Evolutionary conservation across 2,329 filamentous ascomycete species (phyloP).

Genomic region (Endoconidiophora laricicola): DNA sequence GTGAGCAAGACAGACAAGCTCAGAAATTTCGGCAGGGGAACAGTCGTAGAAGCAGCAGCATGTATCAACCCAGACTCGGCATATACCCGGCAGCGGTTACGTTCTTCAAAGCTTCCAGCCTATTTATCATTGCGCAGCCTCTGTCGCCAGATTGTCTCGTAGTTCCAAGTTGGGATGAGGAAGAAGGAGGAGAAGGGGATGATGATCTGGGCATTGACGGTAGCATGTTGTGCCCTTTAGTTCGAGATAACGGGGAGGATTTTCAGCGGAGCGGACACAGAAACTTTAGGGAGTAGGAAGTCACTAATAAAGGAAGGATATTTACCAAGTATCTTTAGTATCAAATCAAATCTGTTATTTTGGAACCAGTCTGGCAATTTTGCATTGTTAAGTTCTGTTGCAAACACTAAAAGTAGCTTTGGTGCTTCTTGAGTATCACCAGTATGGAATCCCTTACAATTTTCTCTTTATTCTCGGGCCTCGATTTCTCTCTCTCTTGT

Average conservation of each 20-base stretch:
- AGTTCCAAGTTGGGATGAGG: conserved; percentile 3
- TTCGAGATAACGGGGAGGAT: neutral
- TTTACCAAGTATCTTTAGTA: neutral
- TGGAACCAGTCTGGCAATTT: too few relatives aligned
- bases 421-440: too few relatives aligned
- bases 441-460: too few relatives aligned
- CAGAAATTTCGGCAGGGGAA: neutral
- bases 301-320: neutral
- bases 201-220: conserved; percentile 2
- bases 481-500: too few relatives aligned
- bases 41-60: neutral
- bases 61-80: conserved; percentile 4
- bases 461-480: too few relatives aligned
- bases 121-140: neutral
- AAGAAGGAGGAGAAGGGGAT: neutral
- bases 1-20: neutral
- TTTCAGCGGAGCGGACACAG: neutral
- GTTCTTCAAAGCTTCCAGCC: neutral
- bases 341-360: too few relatives aligned
- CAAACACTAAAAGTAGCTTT: too few relatives aligned
- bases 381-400: too few relatives aligned
- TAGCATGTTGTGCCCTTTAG: too few relatives aligned
- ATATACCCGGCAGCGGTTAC: neutral
- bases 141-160: conserved; percentile 1
- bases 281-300: neutral